Conservation (phyloP, 495 filamentous ascomycete genomes). For the Talaromyces adpressus region DNA sequence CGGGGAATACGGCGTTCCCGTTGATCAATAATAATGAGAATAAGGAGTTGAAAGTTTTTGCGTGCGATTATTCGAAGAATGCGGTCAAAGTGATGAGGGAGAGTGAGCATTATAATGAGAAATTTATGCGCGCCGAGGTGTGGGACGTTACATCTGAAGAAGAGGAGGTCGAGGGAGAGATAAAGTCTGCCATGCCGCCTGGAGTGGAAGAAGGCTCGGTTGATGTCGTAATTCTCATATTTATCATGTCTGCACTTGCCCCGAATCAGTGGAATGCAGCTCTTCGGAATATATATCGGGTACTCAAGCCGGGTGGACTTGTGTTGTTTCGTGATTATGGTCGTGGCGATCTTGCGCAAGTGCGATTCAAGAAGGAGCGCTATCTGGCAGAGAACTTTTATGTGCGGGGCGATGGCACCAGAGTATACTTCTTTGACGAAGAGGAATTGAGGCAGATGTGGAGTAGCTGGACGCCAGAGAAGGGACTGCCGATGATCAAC, state of each 20-base stretch:
- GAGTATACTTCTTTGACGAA: slow-evolving; percentile 94
- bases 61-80: slow-evolving; percentile 87
- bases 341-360: slow-evolving; percentile 89
- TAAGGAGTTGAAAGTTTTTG: slow-evolving; percentile 68
- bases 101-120: slow-evolving; percentile 57
- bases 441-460: slow-evolving; percentile 78
- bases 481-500: slow-evolving; percentile 20
- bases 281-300: slow-evolving; percentile 68
- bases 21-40: slow-evolving; percentile 77
- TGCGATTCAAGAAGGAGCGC: slow-evolving; percentile 88
- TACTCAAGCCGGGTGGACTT: slow-evolving; percentile 82
- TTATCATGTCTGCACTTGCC: slow-evolving; percentile 89
- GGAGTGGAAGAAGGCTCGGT: slow-evolving; percentile 68
- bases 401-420: slow-evolving; percentile 87
- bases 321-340: slow-evolving; percentile 95
- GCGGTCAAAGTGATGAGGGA: slow-evolving; percentile 82
- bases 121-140: slow-evolving; percentile 73
- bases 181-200: slow-evolving; percentile 51
- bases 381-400: slow-evolving; percentile 97
- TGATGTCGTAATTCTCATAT: slow-evolving; percentile 88
- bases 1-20: slow-evolving; percentile 94
- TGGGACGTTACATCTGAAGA: slow-evolving; percentile 75
- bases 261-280: slow-evolving; percentile 80
- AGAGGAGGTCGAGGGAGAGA: slow-evolving; percentile 14
- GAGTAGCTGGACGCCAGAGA: slow-evolving; percentile 43